Conservation (phyloP, 805 yeast species). For the Yarrowia divulgata region DNA sequence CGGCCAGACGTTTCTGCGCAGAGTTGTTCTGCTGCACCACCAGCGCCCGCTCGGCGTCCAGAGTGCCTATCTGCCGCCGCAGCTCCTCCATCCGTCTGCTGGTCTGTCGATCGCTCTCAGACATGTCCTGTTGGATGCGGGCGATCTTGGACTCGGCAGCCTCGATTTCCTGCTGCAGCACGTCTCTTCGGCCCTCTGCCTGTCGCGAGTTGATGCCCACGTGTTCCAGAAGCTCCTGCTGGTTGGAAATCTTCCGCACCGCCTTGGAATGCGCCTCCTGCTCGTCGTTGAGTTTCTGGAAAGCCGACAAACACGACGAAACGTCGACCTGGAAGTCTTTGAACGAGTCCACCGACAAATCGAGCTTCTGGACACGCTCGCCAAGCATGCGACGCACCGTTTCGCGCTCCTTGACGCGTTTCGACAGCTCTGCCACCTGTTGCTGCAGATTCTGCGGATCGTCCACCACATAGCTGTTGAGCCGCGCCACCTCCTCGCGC, state of each 20-base stretch:
- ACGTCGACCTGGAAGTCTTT: slow-evolving; percentile 35
- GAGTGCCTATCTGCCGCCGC: slow-evolving; percentile 24
- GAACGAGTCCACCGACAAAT: slow-evolving; percentile 31
- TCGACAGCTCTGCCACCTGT: slow-evolving; percentile 12
- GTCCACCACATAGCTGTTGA: slow-evolving; percentile 20
- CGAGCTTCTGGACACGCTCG: slow-evolving; percentile 33
- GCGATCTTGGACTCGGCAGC: slow-evolving; percentile 27
- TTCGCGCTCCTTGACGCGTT: slow-evolving; percentile 10
- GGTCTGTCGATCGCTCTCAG: slow-evolving; percentile 19
- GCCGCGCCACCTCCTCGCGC: slow-evolving; percentile 2
- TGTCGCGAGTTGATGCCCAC: slow-evolving; percentile 8
- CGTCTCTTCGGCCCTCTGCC: slow-evolving; percentile 10
- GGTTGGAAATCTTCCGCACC: not conserved
- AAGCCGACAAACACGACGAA: slow-evolving; percentile 14
- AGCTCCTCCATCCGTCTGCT: slow-evolving; percentile 22
- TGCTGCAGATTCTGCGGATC: slow-evolving; percentile 20
- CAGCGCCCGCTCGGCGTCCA: slow-evolving; percentile 26
- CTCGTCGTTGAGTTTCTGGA: slow-evolving; percentile 15
- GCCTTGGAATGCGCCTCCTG: slow-evolving; percentile 23
- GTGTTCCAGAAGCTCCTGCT: slow-evolving; percentile 19
- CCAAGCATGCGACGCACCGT: slow-evolving; percentile 7
- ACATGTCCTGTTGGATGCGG: slow-evolving; percentile 27
- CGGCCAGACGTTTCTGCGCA: slow-evolving; percentile 14
- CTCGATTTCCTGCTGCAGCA: slow-evolving; percentile 15
- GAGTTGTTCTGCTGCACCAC: slow-evolving; percentile 16